Percentiles rank a stretch among this genome's conserved stretches.
Conservation (phyloP, 306 rosid genomes). For the Quercus variabilis region DNA sequence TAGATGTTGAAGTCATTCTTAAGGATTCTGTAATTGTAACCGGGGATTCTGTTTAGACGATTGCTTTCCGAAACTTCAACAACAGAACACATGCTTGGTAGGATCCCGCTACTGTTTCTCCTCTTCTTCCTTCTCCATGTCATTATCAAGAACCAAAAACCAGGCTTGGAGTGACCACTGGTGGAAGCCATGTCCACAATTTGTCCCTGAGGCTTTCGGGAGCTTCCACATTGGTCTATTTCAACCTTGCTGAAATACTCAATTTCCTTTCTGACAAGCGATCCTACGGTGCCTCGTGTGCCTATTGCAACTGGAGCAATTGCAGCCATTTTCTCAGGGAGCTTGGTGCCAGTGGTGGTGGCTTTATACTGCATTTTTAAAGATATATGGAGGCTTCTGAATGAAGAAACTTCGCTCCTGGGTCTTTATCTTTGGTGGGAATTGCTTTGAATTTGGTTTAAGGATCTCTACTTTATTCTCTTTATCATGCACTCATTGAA, state of each 20-base stretch:
- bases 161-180: slow-evolving; percentile 30
- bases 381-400: slow-evolving; percentile 35
- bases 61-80: slow-evolving; percentile 44
- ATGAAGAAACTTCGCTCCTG: slow-evolving; percentile 39
- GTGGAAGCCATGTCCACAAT: slow-evolving; percentile 32
- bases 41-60: slow-evolving; percentile 42
- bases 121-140: slow-evolving; percentile 66
- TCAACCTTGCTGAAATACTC: slow-evolving; percentile 73
- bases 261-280: slow-evolving; percentile 68
- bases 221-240: slow-evolving; percentile 38
- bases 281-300: slow-evolving; percentile 80
- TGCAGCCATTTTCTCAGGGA: slow-evolving; percentile 48
- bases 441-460: slow-evolving; percentile 38
- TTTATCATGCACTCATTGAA: slow-evolving; percentile 18
- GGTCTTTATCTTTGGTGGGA: slow-evolving; percentile 17
- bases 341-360: slow-evolving; percentile 27
- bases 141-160: slow-evolving; percentile 55
- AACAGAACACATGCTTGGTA: slow-evolving; percentile 50
- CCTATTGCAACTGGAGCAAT: slow-evolving; percentile 68
- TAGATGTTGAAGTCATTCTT: slow-evolving; percentile 46
- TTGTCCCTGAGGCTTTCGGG: slow-evolving; percentile 35
- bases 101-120: slow-evolving; percentile 28
- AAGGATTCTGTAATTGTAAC: slow-evolving; percentile 59
- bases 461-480: slow-evolving; percentile 31
- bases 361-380: slow-evolving; percentile 40